These are phyloP conservation scores for Arctium minus DNA, from an alignment of 129 eudicot species.

Conservation along the genomic window DNA sequence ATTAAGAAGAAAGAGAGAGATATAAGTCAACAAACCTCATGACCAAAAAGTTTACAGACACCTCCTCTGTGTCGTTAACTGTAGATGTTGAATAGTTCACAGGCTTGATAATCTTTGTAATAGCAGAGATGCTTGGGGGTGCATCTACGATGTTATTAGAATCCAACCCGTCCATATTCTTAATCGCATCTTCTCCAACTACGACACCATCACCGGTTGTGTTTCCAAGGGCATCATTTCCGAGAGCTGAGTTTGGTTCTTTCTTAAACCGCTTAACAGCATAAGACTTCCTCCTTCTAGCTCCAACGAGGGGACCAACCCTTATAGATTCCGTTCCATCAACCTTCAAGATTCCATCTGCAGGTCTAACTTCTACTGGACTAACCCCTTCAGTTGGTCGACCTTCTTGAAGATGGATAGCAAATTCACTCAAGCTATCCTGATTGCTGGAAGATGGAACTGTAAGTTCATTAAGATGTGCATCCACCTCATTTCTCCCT, in stretches of 20 bases:
- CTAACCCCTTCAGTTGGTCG: conserved; percentile 20
- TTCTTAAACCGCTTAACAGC: conserved; percentile 72
- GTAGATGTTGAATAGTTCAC: conserved; percentile 54
- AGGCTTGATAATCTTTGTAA: conserved; percentile 62
- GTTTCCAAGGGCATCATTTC: conserved; percentile 13
- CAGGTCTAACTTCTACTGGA: not conserved
- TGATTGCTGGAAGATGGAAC: conserved; percentile 23
- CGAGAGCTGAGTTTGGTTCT: conserved; percentile 22
- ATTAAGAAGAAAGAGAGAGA: not conserved
- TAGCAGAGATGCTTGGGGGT: conserved; percentile 23
- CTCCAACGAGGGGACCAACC: conserved; percentile 40
- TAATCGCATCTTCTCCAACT: conserved; percentile 22
- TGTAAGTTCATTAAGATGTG: not conserved
- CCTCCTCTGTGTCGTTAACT: conserved; percentile 42
- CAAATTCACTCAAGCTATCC: conserved; percentile 24
- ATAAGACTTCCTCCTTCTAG: conserved; percentile 75
- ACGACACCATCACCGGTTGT: conserved; percentile 18
- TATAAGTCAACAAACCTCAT: conserved; percentile 57
- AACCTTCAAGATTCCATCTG: conserved; percentile 28
- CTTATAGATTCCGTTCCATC: conserved; percentile 31
- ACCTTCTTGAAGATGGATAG: conserved; percentile 30
- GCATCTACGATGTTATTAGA: conserved; percentile 12
- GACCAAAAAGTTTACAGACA: conserved; percentile 62
- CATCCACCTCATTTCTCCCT: conserved; percentile 23
- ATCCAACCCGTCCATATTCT: conserved; percentile 9